Base-by-base conservation (phyloP, 257 asterid genomes). In the Linaria vulgaris region DNA sequence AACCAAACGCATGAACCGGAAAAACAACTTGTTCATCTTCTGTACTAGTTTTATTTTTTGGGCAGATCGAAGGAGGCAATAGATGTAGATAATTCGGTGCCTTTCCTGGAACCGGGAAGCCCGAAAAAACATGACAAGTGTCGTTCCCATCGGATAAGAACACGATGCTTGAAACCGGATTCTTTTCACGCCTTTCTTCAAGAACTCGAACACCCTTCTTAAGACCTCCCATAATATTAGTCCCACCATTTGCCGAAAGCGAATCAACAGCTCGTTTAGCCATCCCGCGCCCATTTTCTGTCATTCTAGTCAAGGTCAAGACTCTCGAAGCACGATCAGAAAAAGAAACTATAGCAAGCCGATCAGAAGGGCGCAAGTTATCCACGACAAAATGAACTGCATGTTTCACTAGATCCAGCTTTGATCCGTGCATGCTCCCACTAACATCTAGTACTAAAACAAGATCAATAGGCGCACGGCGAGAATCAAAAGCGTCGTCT, bases 361-460 rank as follows among this genome's bases (percentile, higher is more conserved):
- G 62, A 6, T 74, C 79, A 4, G 51, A 59, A 16, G 69, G 72
- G 22, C 76, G 70, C 67, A 75, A 66, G 53, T 70, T 70, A 61
- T 70, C 73, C 0, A 70, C 50, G 1, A 75, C 64, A 23, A 75
- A 75, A 5, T 30, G 30, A 14, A 61, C 76, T 0, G 84, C 81
- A 1, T 60, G 65, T 54, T 80, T 71, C 1, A 75, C 4, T 5
- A 79, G 75, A 10, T n/a, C 13, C 46, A 80, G 3, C 53, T 80
- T 80, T 0, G n/a, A 10, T 12, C 82, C 80, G 0, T 0, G 0
- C 80, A 77, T 79, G 69, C 82, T 79, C 12, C 74, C 57, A 9
- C 78, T 76, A n/a, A 73, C 74, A 43, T 78, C 83, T 0, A 78
- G 72, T 17, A 78, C 83, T 0, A 69, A 62, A 0, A 76, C 85